Evolutionary conservation across 208 protist genomes (phyloP), one percentile per base, ranked within the genome.

Genomic region (Wallacemonas sp.): DNA sequence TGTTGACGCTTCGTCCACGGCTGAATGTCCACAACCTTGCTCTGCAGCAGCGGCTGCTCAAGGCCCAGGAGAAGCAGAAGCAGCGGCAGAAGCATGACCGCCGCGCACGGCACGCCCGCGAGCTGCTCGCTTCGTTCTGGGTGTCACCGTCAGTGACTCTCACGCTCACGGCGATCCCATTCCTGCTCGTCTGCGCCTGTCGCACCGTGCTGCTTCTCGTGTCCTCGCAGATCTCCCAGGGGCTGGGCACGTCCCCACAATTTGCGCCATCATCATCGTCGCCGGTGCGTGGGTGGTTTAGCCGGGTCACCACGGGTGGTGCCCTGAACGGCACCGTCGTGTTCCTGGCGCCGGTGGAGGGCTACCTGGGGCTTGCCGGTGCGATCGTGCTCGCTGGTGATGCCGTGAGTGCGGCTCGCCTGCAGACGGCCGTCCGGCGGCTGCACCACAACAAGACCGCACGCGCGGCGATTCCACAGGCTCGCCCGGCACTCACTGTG

Each of bases 21-120:
- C 50, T 57, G 29, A 57, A 57, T 37, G 50, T 57, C 5, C 50
- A 37, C 5, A 57, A 27, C 32, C 50, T 57, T 4, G 50, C 24
- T 8, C 30, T 57, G 30, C 50, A 57, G 32, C 50, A 57, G 50
- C 29, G 29, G n/a, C 29, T 57, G 50, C 50, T 57, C 32, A 33
- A 57, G 32, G 50, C 30, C n/a, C 26, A 39, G 29, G 29, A 57
- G 21, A 33, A 38, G 32, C 50, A 57, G 50, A 5, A 27, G 29
- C 5, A 37, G 32, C 50, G 29, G 12, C 50, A 38, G 30, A 9
- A 9, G 50, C 50, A 21, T 0, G 0, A 57, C 5, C 50, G 50
- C n/a, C 30, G 22, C 9, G 32, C 13, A n/a, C 50, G 50, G 12
- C 22, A 39, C 29, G 29, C 33, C 13, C 50, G 50, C 12, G 30